These are phyloP conservation scores for Nemania bipapillata DNA, from an alignment of 2,329 filamentous ascomycete species.

Conservation along the genomic window DNA sequence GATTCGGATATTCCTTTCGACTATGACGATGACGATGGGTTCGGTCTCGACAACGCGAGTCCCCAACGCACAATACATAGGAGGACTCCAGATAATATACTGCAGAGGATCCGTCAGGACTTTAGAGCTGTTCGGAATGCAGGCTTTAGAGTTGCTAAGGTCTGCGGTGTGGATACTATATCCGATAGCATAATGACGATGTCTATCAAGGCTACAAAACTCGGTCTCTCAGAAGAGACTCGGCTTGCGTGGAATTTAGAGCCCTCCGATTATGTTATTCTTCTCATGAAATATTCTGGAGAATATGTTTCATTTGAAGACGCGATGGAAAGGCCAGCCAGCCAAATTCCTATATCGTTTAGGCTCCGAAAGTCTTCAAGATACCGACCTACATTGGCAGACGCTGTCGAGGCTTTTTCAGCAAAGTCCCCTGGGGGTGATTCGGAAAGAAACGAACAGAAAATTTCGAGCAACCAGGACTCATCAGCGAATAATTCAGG, in stretches of 20 bases:
- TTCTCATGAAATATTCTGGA: conserved; percentile 73
- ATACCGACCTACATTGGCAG: conserved; percentile 74
- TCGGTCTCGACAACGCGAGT: conserved; percentile 48
- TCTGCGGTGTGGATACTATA: conserved; percentile 59
- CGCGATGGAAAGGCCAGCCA: conserved; percentile 57
- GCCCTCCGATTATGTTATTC: conserved; percentile 74
- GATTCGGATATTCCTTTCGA: conserved; percentile 40
- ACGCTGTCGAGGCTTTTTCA: conserved; percentile 64
- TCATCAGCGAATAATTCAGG: conserved; percentile 17
- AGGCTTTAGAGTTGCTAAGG: conserved; percentile 76
- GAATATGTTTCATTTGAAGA: conserved; percentile 70
- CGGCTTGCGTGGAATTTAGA: conserved; percentile 81
- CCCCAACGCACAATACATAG: conserved; percentile 10
- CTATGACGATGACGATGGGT: conserved; percentile 49
- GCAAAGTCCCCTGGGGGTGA: not conserved
- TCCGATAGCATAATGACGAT: conserved; percentile 68
- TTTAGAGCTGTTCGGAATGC: conserved; percentile 69
- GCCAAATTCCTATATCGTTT: conserved; percentile 60
- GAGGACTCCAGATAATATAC: conserved; percentile 5
- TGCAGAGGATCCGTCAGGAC: conserved; percentile 66
- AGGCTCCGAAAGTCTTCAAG: conserved; percentile 75
- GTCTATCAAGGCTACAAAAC: conserved; percentile 74
- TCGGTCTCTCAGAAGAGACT: conserved; percentile 78
- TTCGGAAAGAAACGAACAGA: not conserved
- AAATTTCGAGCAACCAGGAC: conserved; percentile 27